phyloP scores from a whole-genome alignment of 1,139 yeast species.

The Ogataea hybrid region DNA sequence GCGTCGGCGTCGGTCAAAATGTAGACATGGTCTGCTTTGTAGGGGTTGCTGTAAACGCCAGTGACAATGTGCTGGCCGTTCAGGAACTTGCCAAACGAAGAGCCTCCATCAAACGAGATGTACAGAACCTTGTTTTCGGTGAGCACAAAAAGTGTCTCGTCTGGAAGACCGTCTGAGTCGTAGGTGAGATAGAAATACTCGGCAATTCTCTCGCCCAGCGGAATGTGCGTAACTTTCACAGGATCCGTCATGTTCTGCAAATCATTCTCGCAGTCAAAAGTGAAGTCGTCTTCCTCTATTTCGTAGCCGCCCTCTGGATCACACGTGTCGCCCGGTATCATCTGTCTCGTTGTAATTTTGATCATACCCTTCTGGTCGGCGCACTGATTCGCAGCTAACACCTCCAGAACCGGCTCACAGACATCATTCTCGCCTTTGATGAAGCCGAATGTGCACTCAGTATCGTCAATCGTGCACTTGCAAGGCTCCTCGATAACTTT shows the following conservation, averaged over 20 bases:
- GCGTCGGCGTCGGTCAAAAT: slow-evolving; percentile 51
- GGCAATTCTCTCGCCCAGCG: slow-evolving; percentile 37
- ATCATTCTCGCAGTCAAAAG: slow-evolving; percentile 24
- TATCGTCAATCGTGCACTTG: slow-evolving; percentile 62
- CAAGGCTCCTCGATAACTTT: slow-evolving; percentile 58
- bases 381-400: slow-evolving; percentile 23
- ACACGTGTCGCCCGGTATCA: slow-evolving; percentile 29
- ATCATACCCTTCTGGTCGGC: slow-evolving; percentile 18
- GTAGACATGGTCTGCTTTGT: slow-evolving; percentile 61
- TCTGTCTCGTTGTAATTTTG: slow-evolving; percentile 24
- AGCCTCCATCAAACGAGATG: slow-evolving; percentile 81
- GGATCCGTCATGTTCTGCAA: not conserved
- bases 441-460: slow-evolving; percentile 72
- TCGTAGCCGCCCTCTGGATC: slow-evolving; percentile 25
- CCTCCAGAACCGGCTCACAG: slow-evolving; percentile 51
- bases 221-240: slow-evolving; percentile 18
- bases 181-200: slow-evolving; percentile 51
- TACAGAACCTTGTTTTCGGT: slow-evolving; percentile 52
- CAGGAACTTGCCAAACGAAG: slow-evolving; percentile 37
- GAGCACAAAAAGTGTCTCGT: slow-evolving; percentile 71
- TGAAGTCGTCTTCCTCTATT: slow-evolving; percentile 21
- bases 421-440: slow-evolving; percentile 39
- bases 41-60: slow-evolving; percentile 58
- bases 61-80: slow-evolving; percentile 39
- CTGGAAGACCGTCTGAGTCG: slow-evolving; percentile 30